Base-by-base conservation (phyloP, 164 flowering plant species). In the Magnolia officinalis region DNA sequence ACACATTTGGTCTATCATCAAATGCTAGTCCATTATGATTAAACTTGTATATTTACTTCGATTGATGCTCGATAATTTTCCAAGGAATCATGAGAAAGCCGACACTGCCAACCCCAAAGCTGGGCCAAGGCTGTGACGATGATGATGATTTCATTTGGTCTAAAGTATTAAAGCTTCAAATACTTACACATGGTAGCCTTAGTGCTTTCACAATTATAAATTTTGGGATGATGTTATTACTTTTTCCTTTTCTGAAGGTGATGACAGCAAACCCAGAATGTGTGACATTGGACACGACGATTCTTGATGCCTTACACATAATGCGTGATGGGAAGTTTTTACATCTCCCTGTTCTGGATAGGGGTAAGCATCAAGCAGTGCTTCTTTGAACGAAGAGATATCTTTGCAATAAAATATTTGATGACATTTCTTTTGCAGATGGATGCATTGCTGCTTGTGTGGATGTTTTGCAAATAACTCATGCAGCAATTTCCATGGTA, bases 401-500 rank as follows among this genome's bases (percentile, higher is more conserved):
- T 50, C 9, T 45, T 18, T 68, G 65, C 11, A 2, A 52, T 78
- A 8, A 52, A 50, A 61, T 71, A 10, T 21, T 76, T 11, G 26
- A 73, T 77, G 1, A 18, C 58, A 50, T 77, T 10, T 18, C 14
- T 78, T 80, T 8, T 82, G 86, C 92, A 96, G 99, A 92, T 85
- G 99, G 96, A 75, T 19, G 77, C 73, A 77, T 90, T 80, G 95
- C 80, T 75, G 97, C 95, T 69, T 93, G 97, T 80, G 71, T 96
- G 72, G 99, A 96, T 84, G 99, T 96, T 67, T 82, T 96, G 78
- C 97, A 94, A 85, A 91, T 96, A 85, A 93, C 96, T 80, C 96
- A 96, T 86, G 97, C 99, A 8, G 98, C 99, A 73, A 90, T 96
- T 74, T 93, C 99, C 63, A 87, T 96, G 99, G 99, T 94, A 90